phyloP scores from a whole-genome alignment of 176 grass and related monocot species.

The Carex myosuroides region DNA sequence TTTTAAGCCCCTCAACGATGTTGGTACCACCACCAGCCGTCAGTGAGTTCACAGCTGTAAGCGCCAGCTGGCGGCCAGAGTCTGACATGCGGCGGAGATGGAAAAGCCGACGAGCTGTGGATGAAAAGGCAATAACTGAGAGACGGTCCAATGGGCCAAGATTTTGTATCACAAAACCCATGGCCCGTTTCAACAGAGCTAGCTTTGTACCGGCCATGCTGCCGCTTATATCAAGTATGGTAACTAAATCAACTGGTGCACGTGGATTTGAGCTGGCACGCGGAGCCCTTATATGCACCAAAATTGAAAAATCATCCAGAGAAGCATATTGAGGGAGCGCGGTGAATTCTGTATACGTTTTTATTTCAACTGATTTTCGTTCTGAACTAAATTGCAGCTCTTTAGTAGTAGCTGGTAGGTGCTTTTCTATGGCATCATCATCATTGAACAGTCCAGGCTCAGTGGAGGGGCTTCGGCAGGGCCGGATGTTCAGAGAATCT shows the following conservation, averaged over 20 bases:
- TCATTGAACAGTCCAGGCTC: slow-evolving; percentile 73
- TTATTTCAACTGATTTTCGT: slow-evolving; percentile 51
- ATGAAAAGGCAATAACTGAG: slow-evolving; percentile 92
- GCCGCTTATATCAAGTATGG: slow-evolving; percentile 84
- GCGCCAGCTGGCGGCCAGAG: slow-evolving; percentile 55
- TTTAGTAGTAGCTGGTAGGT: slow-evolving; percentile 11
- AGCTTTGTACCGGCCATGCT: slow-evolving; percentile 94
- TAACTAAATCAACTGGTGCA: slow-evolving; percentile 86
- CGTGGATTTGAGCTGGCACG: slow-evolving; percentile 39
- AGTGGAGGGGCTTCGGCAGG: slow-evolving; percentile 26
- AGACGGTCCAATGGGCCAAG: slow-evolving; percentile 77
- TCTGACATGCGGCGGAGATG: slow-evolving; percentile 73
- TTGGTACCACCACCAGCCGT: slow-evolving; percentile 71
- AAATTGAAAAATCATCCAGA: slow-evolving; percentile 49
- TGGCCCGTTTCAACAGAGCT: slow-evolving; percentile 78
- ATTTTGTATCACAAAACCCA: slow-evolving; percentile 94
- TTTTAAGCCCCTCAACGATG: slow-evolving; percentile 75
- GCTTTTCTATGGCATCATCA: slow-evolving; percentile 56
- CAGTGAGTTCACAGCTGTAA: slow-evolving; percentile 74
- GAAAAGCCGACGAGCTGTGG: slow-evolving; percentile 60
- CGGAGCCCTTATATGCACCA: slow-evolving; percentile 73
- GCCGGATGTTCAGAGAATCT: slow-evolving; percentile 33
- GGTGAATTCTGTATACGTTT: slow-evolving; percentile 55
- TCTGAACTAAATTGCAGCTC: slow-evolving; percentile 29
- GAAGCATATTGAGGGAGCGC: slow-evolving; percentile 42